Percentiles rank a stretch among this genome's conserved stretches.
Evolutionary conservation across 768 basidiomycete genomes (phyloP).

Genomic region (Leccinum longicurvipes): DNA sequence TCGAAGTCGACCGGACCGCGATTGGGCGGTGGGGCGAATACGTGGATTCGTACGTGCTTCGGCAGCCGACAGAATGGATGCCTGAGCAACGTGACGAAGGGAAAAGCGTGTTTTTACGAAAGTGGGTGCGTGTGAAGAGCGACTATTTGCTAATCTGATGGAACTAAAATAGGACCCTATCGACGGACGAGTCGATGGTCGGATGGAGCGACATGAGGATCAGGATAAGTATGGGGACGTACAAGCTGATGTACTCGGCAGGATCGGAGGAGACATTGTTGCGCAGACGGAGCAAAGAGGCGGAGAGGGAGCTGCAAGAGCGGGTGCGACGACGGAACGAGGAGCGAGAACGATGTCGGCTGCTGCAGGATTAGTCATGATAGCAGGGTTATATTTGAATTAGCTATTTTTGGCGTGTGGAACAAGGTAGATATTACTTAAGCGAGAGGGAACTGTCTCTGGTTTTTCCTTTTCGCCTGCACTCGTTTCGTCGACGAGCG

Average conservation of each 20-base stretch:
- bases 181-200: conserved; percentile 29
- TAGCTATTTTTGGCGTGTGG: conserved; percentile 17
- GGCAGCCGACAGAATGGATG: conserved; percentile 69
- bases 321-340: conserved; percentile 49
- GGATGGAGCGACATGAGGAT: conserved; percentile 35
- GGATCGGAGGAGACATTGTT: conserved; percentile 58
- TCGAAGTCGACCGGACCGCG: conserved; percentile 48
- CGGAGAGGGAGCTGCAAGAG: conserved; percentile 33
- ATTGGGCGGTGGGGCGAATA: conserved; percentile 70
- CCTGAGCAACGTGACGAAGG: conserved; percentile 37
- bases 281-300: conserved; percentile 36
- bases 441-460: background rate
- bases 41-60: conserved; percentile 67
- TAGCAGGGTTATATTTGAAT: background rate
- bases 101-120: conserved; percentile 52
- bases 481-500: background rate
- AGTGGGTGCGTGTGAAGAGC: conserved; percentile 41
- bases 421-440: conserved; percentile 17
- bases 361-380: conserved; percentile 21
- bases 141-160: conserved; percentile 21
- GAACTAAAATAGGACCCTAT: conserved; percentile 51
- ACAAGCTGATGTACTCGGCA: conserved; percentile 67
- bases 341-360: conserved; percentile 50
- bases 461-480: background rate
- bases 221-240: conserved; percentile 55